These are phyloP conservation scores for Diaporthe sp. DNA, from an alignment of 2,329 filamentous ascomycete genomes.

Conservation along the genomic window DNA sequence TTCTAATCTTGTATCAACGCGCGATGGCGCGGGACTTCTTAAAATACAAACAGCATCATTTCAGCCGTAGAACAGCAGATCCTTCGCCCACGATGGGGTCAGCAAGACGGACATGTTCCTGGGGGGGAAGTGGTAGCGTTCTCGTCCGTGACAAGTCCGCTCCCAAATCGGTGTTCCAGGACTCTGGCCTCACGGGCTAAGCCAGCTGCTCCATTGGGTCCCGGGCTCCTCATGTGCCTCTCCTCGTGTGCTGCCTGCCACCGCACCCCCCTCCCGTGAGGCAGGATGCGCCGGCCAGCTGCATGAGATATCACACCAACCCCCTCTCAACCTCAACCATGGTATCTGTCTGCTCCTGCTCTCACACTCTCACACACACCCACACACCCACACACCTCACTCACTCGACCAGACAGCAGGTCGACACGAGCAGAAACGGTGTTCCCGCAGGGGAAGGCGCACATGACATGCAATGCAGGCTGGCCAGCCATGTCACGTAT, in stretches of 20 bases:
- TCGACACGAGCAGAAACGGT: slow-evolving; percentile 12
- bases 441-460: not conserved
- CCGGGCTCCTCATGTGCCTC: slow-evolving; percentile 4
- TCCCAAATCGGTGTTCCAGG: slow-evolving; percentile 2
- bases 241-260: slow-evolving; percentile 2
- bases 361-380: not conserved
- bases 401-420: not conserved
- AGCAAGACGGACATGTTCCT: not conserved
- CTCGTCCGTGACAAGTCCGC: not conserved
- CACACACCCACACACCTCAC: not conserved
- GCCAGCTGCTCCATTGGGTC: not conserved
- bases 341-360: not conserved
- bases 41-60: slow-evolving; percentile 7
- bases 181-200: not conserved
- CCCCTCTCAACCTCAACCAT: not conserved
- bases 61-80: not conserved
- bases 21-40: slow-evolving; percentile 7
- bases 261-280: slow-evolving; percentile 2
- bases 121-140: not conserved
- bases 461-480: slow-evolving; percentile 19
- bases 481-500: slow-evolving; percentile 34
- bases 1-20: slow-evolving; percentile 18
- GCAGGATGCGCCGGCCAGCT: slow-evolving; percentile 18
- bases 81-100: slow-evolving; percentile 9
- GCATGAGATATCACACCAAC: slow-evolving; percentile 21